phyloP scores from a whole-genome alignment of 129 eudicot genomes.

The Silybum marianum region DNA sequence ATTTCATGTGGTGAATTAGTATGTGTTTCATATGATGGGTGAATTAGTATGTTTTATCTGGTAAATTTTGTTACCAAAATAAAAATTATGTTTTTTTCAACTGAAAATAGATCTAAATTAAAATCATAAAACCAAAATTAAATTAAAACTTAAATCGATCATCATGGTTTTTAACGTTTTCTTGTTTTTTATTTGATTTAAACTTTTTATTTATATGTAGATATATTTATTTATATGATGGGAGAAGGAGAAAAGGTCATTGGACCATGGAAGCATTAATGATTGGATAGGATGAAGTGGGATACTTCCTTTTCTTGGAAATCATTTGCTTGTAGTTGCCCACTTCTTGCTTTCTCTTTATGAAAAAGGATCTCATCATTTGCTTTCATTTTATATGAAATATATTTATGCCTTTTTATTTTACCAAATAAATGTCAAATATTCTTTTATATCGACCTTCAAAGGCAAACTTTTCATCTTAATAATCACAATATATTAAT shows the following conservation, averaged over 20 bases:
- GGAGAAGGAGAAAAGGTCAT: background rate
- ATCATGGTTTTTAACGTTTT: too few relatives aligned
- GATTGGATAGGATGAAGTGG: constrained; percentile 29
- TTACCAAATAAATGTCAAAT: background rate
- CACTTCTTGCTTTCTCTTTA: constrained; percentile 21
- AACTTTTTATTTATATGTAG: too few relatives aligned
- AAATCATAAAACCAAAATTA: too few relatives aligned
- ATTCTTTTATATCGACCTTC: background rate
- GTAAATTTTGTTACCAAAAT: too few relatives aligned
- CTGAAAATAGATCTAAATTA: too few relatives aligned
- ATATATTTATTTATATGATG: too few relatives aligned
- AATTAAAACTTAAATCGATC: too few relatives aligned
- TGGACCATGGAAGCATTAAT: constrained; percentile 32
- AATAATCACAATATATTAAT: background rate
- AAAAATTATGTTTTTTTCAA: too few relatives aligned
- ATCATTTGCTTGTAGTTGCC: constrained; percentile 21
- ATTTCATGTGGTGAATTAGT: too few relatives aligned
- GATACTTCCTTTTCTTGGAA: constrained; percentile 18
- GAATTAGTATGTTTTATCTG: too few relatives aligned
- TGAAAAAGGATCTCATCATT: constrained; percentile 7
- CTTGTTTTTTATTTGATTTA: too few relatives aligned
- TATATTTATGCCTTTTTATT: background rate
- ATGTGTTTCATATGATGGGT: too few relatives aligned
- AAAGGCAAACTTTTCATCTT: background rate
- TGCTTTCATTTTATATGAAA: background rate